These are phyloP conservation scores for Salix arbutifolia DNA, from an alignment of 345 rosid species.

Conservation along the genomic window DNA sequence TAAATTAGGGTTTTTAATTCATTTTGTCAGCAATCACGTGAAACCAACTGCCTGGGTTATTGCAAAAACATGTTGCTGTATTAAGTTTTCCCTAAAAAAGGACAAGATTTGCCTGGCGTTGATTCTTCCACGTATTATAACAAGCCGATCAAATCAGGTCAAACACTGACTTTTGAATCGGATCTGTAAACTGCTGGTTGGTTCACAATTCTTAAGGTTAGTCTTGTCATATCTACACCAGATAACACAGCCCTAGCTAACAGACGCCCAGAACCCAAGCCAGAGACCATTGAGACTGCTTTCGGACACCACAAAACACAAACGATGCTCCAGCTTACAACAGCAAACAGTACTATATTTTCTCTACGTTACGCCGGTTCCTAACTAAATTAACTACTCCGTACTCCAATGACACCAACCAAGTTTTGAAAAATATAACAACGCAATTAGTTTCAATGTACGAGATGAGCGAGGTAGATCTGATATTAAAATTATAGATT, in stretches of 20 bases:
- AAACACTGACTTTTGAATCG: background rate
- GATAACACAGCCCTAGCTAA: background rate
- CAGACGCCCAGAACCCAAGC: background rate
- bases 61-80: background rate
- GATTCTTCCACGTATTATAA: background rate
- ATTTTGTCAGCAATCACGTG: background rate
- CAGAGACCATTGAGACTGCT: no score
- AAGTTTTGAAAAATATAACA: background rate
- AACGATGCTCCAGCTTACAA: background rate
- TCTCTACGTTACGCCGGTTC: background rate
- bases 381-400: background rate
- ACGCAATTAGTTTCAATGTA: background rate
- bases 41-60: background rate
- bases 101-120: no score
- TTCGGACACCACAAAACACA: no score
- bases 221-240: no score
- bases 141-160: background rate
- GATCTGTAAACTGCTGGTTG: background rate
- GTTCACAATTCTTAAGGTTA: background rate
- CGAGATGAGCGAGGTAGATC: no score
- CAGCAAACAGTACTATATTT: background rate
- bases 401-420: background rate
- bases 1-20: background rate
- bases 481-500: background rate
- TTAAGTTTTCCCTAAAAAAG: no score